Evolutionary conservation across 2,329 filamentous ascomycete species (phyloP), one percentile per base, ranked within the genome.

Genomic region (Clarireedia paspali): DNA sequence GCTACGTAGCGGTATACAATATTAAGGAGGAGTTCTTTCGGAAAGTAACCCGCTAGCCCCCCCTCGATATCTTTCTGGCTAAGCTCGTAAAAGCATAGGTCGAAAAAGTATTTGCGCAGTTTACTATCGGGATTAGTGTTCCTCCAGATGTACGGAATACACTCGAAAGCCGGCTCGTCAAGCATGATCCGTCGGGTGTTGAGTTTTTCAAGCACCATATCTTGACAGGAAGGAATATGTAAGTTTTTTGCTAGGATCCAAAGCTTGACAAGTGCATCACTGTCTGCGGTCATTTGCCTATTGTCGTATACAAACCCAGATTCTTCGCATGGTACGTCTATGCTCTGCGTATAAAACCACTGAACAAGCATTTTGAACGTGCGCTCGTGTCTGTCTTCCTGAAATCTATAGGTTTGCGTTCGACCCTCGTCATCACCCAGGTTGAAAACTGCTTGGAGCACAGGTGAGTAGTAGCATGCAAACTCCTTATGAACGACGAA

Each of bases 201-300:
- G 3, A 60, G 44, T 5, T 14, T 15, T 15, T 53, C 47, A 5
- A 55, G 15, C 20, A 45, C 20, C 15, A n/a, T 6, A 39, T 59
- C 59, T 39, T 59, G 57, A 0, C 57, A 50, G 5, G 3, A 10
- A 14, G 57, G 55, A 15, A 59, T 50, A 2, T 36, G 17, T 2
- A 59, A 26, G 6, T 52, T 53, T 12, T 59, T 53, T 10, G 57
- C 55, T 1, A 61, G 49, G 14, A 57, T 38, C 55, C 57, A 61
- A 5, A 61, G 52, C 12, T 47, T 23, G 0, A 54, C 47, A 2
- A 59, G 23, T 6, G 45, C 24, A 47, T 34, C 34, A 17, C 15
- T 34, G 6, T 50, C 34, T 12, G 10, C n/a, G 20, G 20, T 20
- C 2, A 20, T 20, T 20, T 20, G 20, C 20, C 20, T 20, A 20